A percentile compares a stretch with the other conserved stretches of the same genome.
phyloP scores from a whole-genome alignment of 1,284 basidiomycete species.

The Malassezia pachydermatis region DNA sequence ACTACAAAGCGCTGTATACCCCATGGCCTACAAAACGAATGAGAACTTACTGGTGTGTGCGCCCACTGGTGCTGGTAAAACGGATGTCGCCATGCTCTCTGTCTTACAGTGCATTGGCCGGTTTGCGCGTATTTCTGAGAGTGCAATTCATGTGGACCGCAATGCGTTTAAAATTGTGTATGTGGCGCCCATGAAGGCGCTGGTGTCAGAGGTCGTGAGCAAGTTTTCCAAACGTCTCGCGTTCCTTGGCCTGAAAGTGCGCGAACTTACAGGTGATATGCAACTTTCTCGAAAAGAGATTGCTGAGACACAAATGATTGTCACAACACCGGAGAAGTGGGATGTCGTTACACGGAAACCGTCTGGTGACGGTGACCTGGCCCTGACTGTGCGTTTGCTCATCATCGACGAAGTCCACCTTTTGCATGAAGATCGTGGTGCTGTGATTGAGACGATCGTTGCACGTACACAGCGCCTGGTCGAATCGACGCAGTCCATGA shows the following conservation, averaged over 20 bases:
- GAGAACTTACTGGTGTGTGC: conserved; percentile 80
- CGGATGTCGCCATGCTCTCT: conserved; percentile 90
- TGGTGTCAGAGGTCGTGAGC: conserved; percentile 87
- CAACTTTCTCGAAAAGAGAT: conserved; percentile 91
- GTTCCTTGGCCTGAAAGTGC: conserved; percentile 77
- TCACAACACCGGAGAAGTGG: conserved; percentile 99
- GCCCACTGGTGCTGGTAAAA: conserved; percentile 64
- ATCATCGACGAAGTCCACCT: conserved; percentile 98
- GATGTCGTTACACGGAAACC: conserved; percentile 97
- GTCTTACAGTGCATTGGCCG: conserved; percentile 79
- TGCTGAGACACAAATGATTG: conserved; percentile 90
- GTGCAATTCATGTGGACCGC: conserved; percentile 27
- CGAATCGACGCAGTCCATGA: conserved; percentile 90
- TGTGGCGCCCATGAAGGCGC: conserved; percentile 97
- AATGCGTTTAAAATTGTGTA: conserved; percentile 85
- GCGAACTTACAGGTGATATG: conserved; percentile 98
- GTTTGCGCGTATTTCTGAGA: conserved; percentile 51
- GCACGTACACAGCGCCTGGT: conserved; percentile 86
- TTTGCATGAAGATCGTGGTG: conserved; percentile 92
- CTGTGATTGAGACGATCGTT: conserved; percentile 96
- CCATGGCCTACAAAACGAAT: conserved; percentile 82
- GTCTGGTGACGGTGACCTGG: conserved; percentile 87
- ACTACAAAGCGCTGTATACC: conserved; percentile 89
- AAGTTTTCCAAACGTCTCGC: conserved; percentile 82
- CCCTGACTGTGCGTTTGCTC: conserved; percentile 71